Evolutionary conservation across 2,329 filamentous ascomycete genomes (phyloP).

Genomic region (Penicillium sp.): DNA sequence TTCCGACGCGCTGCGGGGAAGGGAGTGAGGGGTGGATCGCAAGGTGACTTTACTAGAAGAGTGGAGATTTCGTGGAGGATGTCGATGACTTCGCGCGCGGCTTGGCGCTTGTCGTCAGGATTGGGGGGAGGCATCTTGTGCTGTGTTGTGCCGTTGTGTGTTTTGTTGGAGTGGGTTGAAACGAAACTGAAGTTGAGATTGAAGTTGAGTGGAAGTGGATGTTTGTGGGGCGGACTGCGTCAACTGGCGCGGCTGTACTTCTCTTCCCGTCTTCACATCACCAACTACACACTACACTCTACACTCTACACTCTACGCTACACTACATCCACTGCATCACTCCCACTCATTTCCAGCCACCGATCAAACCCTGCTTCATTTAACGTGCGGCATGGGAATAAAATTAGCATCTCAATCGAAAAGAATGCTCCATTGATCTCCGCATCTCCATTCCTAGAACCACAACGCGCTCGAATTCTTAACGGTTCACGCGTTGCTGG

Average conservation of each 20-base stretch:
- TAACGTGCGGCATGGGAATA: neutral
- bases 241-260: too few relatives aligned
- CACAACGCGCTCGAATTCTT: slow-evolving; percentile 42
- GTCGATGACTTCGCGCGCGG: slow-evolving; percentile 55
- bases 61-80: slow-evolving; percentile 56
- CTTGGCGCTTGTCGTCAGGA: slow-evolving; percentile 53
- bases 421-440: slow-evolving; percentile 27
- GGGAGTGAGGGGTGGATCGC: too few relatives aligned
- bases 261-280: too few relatives aligned
- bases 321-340: too few relatives aligned
- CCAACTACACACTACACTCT: slow-evolving; percentile 1
- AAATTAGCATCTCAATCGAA: slow-evolving; percentile 7
- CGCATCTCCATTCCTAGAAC: slow-evolving; percentile 44
- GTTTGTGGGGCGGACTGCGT: slow-evolving; percentile 2
- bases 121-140: slow-evolving; percentile 43
- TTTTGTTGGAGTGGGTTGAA: slow-evolving; percentile 4
- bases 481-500: slow-evolving; percentile 47
- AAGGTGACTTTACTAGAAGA: slow-evolving; percentile 53
- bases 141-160: neutral
- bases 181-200: slow-evolving; percentile 9
- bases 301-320: too few relatives aligned
- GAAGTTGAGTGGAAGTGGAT: neutral
- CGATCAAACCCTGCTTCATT: neutral
- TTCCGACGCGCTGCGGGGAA: neutral
- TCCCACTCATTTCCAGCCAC: slow-evolving; percentile 3